Base-by-base conservation (phyloP, 1,284 basidiomycete genomes). In the Trichosporon sp. region DNA sequence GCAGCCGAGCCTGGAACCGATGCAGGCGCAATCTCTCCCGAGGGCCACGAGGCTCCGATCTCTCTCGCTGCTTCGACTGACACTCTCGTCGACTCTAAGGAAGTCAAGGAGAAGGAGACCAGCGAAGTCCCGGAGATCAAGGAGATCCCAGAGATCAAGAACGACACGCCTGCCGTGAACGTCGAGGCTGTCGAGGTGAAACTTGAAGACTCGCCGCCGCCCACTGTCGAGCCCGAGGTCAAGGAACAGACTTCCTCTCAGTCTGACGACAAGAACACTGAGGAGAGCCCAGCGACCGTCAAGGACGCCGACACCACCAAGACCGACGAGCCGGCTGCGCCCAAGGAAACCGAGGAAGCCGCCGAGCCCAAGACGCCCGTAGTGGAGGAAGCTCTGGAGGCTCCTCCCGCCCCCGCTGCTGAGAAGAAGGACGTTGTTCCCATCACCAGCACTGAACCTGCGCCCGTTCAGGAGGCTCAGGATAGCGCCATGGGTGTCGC, bases 1-100 rank as follows among this genome's bases (percentile, higher is more conserved):
- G 59, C 31, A 35, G n/a, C 59, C 16, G 59, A 63, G 32, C 32
- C 32, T 63, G 59, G n/a, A 63, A 35, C 19, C 31, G 59, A 63
- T 32, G 32, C 59, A 11, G 59, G 32, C 31, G 6, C 32, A 11
- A 59, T 59, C 26, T 26, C 54, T 32, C 31, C 59, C 32, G 37
- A 63, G 14, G 21, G 11, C 59, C 31, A 26, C 31, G 59, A 63
- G 59, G 59, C 32, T 35, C 59, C 59, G 32, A 63, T n/a, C 59
- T 16, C 31, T 16, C 59, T 63, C 59, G 31, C 59, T 7, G 59
- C 59, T n/a, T 63, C 59, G 7, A 63, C 59, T 6, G 59, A 63
- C 32, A 35, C 31, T 1, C 59, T 63, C 31, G 59, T 63, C 16
- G 59, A n/a, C 12, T 16, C 59, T 12, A 32, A 63, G 59, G 12